Conservation (phyloP, 345 rosid genomes). For the Isatis tinctoria region DNA sequence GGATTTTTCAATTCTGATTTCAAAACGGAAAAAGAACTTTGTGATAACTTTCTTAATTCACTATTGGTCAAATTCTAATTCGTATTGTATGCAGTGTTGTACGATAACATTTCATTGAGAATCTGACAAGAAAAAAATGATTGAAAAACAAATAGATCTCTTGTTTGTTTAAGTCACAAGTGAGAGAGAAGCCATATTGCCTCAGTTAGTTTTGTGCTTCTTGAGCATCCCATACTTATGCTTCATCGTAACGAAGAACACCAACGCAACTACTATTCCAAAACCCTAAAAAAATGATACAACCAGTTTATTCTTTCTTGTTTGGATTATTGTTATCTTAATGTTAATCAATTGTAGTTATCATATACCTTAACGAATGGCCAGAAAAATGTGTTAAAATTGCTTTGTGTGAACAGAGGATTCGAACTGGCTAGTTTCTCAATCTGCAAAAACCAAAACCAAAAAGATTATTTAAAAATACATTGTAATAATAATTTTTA, state of each 20-base stretch:
- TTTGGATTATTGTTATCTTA: background rate
- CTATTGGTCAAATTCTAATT: background rate
- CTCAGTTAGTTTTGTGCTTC: background rate
- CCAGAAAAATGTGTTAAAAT: conserved; percentile 15
- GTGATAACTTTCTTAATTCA: background rate
- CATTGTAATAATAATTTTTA: background rate
- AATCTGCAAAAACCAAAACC: background rate
- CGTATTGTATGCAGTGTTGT: background rate
- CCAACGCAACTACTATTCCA: conserved; percentile 18
- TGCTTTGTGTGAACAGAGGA: conserved; percentile 18
- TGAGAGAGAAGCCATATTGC: background rate
- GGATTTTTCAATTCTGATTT: no score
- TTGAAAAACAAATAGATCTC: background rate
- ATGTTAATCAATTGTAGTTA: background rate
- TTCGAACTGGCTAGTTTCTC: conserved; percentile 17
- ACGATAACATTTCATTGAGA: background rate
- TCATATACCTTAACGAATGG: conserved; percentile 20
- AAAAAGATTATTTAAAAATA: background rate
- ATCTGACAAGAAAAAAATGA: background rate
- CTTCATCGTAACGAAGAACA: conserved; percentile 18
- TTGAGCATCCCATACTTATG: conserved; percentile 8
- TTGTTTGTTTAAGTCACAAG: background rate
- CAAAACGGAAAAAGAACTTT: background rate
- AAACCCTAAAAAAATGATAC: background rate
- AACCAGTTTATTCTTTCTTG: background rate